Evolutionary conservation across 192 early-diverging fungal genomes (phyloP).

Genomic region (Dimargaris cristalligena): DNA sequence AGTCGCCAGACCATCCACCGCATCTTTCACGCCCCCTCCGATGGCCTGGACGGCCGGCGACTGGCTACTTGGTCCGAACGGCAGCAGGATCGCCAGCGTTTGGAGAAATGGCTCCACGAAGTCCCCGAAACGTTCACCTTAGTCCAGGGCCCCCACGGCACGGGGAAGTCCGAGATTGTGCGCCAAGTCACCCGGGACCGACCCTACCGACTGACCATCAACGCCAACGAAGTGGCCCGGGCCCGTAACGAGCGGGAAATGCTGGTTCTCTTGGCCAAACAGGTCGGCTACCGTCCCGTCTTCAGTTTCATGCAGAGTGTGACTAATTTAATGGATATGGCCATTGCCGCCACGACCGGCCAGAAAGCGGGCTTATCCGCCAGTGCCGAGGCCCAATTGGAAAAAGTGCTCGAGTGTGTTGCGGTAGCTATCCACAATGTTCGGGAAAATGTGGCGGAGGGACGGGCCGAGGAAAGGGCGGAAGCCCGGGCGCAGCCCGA

Average conservation of each 20-base stretch:
- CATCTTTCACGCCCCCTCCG: constrained; percentile 11
- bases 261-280: constrained; percentile 55
- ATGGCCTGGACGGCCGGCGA: background rate
- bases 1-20: constrained; percentile 35
- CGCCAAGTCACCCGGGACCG: constrained; percentile 45
- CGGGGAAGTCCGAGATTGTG: constrained; percentile 63
- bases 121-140: constrained; percentile 66
- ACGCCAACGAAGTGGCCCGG: constrained; percentile 59
- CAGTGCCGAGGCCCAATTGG: constrained; percentile 65
- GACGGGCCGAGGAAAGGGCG: constrained; percentile 13
- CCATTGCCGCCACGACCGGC: constrained; percentile 77
- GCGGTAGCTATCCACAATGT: constrained; percentile 55
- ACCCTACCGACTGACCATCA: constrained; percentile 58
- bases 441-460: constrained; percentile 22
- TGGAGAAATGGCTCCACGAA: constrained; percentile 29
- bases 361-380: constrained; percentile 71
- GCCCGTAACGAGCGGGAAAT: constrained; percentile 55
- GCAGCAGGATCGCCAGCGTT: constrained; percentile 19
- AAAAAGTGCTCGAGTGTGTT: constrained; percentile 67
- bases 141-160: constrained; percentile 68
- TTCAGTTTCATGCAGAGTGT: constrained; percentile 63
- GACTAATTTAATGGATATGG: constrained; percentile 59
- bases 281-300: constrained; percentile 83
- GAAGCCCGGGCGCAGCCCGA: background rate
- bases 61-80: constrained; percentile 21